Conservation (phyloP, 768 basidiomycete species). For the Gymnopilus junonius region DNA sequence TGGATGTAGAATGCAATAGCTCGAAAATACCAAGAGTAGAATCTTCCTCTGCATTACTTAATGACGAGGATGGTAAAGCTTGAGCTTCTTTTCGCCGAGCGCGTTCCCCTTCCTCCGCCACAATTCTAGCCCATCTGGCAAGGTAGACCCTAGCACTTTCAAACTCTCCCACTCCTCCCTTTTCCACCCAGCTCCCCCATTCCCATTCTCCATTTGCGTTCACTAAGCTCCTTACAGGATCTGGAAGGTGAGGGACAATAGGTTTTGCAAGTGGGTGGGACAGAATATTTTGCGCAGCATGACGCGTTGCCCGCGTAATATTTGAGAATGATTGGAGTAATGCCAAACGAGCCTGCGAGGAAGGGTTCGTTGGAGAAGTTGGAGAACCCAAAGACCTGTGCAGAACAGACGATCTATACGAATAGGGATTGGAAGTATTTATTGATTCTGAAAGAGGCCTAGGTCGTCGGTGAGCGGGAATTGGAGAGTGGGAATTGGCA, state of each 20-base stretch:
- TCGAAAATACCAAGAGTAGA: slow-evolving; percentile 89
- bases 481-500: slow-evolving; percentile 76
- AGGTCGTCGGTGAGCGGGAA: slow-evolving; percentile 83
- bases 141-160: slow-evolving; percentile 96
- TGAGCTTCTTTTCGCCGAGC: slow-evolving; percentile 83
- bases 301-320: slow-evolving; percentile 89
- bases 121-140: slow-evolving; percentile 95
- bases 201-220: slow-evolving; percentile 90
- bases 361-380: slow-evolving; percentile 50
- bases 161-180: slow-evolving; percentile 92
- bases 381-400: slow-evolving; percentile 77
- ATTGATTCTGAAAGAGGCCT: slow-evolving; percentile 56
- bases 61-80: slow-evolving; percentile 54
- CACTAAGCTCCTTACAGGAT: slow-evolving; percentile 89
- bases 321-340: slow-evolving; percentile 94
- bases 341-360: slow-evolving; percentile 77
- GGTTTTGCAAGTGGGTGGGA: slow-evolving; percentile 96
- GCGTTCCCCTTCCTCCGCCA: slow-evolving; percentile 97
- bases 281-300: slow-evolving; percentile 93
- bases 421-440: slow-evolving; percentile 49
- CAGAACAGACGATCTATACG: slow-evolving; percentile 73
- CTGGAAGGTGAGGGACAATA: slow-evolving; percentile 93
- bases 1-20: slow-evolving; percentile 76
- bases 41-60: slow-evolving; percentile 59
- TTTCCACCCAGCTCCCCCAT: slow-evolving; percentile 94